Evolutionary conservation across 1,284 basidiomycete species (phyloP).

Genomic region (Leccinum huronense): DNA sequence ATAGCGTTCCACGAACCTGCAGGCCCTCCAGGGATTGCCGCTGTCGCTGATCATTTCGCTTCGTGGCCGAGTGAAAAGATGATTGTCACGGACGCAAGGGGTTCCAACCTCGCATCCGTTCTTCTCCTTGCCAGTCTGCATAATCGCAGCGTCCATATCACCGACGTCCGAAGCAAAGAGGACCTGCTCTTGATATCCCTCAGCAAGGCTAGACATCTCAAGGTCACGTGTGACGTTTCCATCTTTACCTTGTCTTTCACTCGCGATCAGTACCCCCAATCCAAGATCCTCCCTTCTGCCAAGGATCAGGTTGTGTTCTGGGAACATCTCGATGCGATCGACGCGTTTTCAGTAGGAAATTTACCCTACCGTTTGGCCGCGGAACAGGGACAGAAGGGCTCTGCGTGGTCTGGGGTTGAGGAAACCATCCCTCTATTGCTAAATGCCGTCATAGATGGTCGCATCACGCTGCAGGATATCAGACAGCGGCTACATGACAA

Average conservation of each 20-base stretch:
- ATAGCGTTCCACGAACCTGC: conserved; percentile 70
- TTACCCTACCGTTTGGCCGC: conserved; percentile 78
- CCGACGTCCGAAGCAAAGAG: conserved; percentile 86
- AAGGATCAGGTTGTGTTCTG: conserved; percentile 87
- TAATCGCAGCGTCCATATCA: conserved; percentile 87
- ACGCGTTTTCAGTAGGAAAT: conserved; percentile 89
- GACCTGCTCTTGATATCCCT: conserved; percentile 87
- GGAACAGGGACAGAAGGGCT: conserved; percentile 65
- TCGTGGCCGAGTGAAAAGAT: conserved; percentile 91
- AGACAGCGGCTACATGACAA: conserved; percentile 84
- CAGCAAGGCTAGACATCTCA: conserved; percentile 91
- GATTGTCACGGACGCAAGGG: conserved; percentile 91
- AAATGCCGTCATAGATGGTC: conserved; percentile 80
- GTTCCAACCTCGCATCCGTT: conserved; percentile 90
- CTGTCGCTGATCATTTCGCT: conserved; percentile 84
- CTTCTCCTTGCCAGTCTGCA: conserved; percentile 92
- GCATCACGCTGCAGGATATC: conserved; percentile 84
- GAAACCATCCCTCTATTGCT: conserved; percentile 89
- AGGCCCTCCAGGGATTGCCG: conserved; percentile 51
- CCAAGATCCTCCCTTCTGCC: conserved; percentile 68
- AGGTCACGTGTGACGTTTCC: conserved; percentile 96
- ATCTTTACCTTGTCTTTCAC: conserved; percentile 93
- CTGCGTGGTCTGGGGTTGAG: conserved; percentile 79
- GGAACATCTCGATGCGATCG: conserved; percentile 83
- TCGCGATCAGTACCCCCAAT: conserved; percentile 68